Conservation (phyloP, 257 asterid genomes). For the Paulownia fortunei region DNA sequence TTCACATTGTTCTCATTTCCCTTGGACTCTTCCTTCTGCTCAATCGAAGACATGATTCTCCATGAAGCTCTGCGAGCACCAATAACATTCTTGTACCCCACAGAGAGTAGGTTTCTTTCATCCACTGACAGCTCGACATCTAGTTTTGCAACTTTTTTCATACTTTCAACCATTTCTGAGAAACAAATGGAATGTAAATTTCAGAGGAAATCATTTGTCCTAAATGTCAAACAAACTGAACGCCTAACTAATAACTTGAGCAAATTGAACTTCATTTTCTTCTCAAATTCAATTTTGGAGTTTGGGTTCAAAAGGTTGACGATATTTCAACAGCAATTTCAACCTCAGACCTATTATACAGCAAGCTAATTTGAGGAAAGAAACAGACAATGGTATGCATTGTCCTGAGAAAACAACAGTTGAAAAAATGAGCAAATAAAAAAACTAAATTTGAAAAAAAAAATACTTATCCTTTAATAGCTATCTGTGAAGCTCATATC, state of each 20-base stretch:
- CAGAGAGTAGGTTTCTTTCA: constrained; percentile 84
- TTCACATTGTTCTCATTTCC: constrained; percentile 73
- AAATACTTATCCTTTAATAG: not conserved
- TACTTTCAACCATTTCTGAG: constrained; percentile 82
- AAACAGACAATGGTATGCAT: not conserved
- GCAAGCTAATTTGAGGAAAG: not conserved
- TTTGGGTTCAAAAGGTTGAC: not conserved
- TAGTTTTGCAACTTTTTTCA: constrained; percentile 75
- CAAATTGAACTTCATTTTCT: not conserved
- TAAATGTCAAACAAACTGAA: not conserved
- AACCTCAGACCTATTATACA: not conserved
- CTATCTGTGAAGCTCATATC: not conserved
- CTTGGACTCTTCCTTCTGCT: constrained; percentile 80
- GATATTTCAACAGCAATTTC: not conserved
- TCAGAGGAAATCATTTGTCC: not conserved
- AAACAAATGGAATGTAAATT: constrained; percentile 1
- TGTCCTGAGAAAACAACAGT: not conserved
- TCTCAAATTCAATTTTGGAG: not conserved
- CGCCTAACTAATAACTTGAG: not conserved
- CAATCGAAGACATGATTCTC: constrained; percentile 86
- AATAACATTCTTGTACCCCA: constrained; percentile 85
- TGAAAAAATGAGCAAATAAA: not conserved
- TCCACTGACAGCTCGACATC: constrained; percentile 80
- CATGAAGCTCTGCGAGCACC: constrained; percentile 92
- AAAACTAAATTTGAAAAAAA: not conserved